Percentiles rank a stretch among this genome's conserved stretches.
phyloP scores from a whole-genome alignment of 192 early-diverging fungal species.

The Coemansia sp. region DNA sequence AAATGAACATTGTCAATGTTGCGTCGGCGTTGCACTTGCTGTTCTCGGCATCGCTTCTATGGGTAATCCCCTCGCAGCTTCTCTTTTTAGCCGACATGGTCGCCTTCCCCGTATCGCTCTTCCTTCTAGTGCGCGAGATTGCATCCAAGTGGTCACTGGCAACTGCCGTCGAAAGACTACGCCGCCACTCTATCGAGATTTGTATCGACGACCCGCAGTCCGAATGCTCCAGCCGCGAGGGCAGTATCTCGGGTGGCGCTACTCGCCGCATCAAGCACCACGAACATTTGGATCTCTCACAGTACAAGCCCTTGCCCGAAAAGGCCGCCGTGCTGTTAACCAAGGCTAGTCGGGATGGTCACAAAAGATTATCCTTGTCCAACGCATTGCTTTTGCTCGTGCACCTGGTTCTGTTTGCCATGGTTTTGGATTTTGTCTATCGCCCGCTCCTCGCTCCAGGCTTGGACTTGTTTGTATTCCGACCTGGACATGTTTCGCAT shows the following conservation, averaged over 20 bases:
- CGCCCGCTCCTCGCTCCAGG: slow-evolving; percentile 38
- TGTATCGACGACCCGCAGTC: slow-evolving; percentile 7
- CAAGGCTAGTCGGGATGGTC: not conserved
- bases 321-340: not conserved
- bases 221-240: slow-evolving; percentile 11
- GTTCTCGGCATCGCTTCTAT: slow-evolving; percentile 37
- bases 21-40: slow-evolving; percentile 41
- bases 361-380: slow-evolving; percentile 6
- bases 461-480: slow-evolving; percentile 34
- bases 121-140: slow-evolving; percentile 38
- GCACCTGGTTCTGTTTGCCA: slow-evolving; percentile 38
- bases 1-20: slow-evolving; percentile 22
- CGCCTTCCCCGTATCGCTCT: slow-evolving; percentile 46
- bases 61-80: slow-evolving; percentile 40
- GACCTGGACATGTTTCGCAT: slow-evolving; percentile 48
- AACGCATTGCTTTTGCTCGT: slow-evolving; percentile 25
- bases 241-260: not conserved
- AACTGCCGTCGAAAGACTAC: slow-evolving; percentile 1
- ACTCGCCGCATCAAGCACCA: slow-evolving; percentile 12
- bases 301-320: slow-evolving; percentile 9
- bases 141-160: slow-evolving; percentile 17
- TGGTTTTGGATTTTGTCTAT: slow-evolving; percentile 56
- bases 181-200: slow-evolving; percentile 6
- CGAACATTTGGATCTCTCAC: slow-evolving; percentile 3
- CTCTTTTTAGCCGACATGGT: slow-evolving; percentile 45